Conservation (phyloP, 192 early-diverging fungal genomes). For the Mortierella claussenii region DNA sequence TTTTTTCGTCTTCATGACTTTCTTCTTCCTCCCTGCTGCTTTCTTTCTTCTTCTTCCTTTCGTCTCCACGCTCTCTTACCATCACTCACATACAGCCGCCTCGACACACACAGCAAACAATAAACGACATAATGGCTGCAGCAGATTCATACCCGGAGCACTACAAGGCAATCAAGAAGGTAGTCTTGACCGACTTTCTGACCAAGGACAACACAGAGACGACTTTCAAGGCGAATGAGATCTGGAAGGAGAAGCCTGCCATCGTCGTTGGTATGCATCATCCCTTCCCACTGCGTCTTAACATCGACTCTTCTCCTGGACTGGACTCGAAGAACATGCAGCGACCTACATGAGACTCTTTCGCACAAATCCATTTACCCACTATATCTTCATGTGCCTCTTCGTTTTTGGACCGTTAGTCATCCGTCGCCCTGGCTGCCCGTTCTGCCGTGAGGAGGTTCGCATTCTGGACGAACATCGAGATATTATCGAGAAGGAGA, state of each 20-base stretch:
- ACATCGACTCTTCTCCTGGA: conserved; percentile 4
- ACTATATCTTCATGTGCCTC: too few species aligned
- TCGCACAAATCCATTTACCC: too few species aligned
- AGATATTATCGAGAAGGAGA: conserved; percentile 47
- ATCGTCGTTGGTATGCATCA: conserved; percentile 33
- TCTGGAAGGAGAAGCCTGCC: conserved; percentile 48
- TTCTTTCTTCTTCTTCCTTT: not conserved
- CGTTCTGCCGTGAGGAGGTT: conserved; percentile 57
- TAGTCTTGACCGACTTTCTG: conserved; percentile 49
- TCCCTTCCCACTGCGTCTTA: not conserved
- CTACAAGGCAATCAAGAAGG: conserved; percentile 35
- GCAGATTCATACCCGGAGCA: conserved; percentile 3
- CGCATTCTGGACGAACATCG: conserved; percentile 44
- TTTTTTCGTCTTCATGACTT: too few species aligned
- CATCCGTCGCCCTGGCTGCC: conserved; percentile 57
- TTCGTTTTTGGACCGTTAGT: too few species aligned
- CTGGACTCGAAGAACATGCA: too few species aligned
- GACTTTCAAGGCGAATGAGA: conserved; percentile 27
- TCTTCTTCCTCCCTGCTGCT: not conserved
- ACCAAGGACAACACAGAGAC: conserved; percentile 17
- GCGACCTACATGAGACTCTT: too few species aligned
- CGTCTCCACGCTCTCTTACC: not conserved
- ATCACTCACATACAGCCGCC: not conserved
- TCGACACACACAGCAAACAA: not conserved
- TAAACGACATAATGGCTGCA: conserved; percentile 2